phyloP scores from a whole-genome alignment of 2,329 filamentous ascomycete species.

The Penicillium sp. region DNA sequence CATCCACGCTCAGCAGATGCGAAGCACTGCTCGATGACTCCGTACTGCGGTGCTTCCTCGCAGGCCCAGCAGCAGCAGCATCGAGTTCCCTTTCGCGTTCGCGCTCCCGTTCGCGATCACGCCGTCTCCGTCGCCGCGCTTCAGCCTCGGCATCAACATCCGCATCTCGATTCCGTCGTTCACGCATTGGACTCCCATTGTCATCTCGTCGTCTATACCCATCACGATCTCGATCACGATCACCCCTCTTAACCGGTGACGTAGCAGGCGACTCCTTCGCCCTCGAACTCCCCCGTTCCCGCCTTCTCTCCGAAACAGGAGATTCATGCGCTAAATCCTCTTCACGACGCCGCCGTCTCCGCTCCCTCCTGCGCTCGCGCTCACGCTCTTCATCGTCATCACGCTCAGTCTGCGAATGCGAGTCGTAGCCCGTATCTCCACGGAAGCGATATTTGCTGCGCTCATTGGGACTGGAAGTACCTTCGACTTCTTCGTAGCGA shows the following conservation, averaged over 20 bases:
- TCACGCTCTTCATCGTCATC: slow-evolving; percentile 23
- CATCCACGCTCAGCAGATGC: slow-evolving; percentile 53
- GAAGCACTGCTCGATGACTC: slow-evolving; percentile 47
- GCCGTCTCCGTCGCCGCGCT: slow-evolving; percentile 29
- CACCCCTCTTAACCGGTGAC: slow-evolving; percentile 38
- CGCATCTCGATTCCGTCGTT: slow-evolving; percentile 20
- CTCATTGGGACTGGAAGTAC: slow-evolving; percentile 18
- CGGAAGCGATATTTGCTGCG: slow-evolving; percentile 24
- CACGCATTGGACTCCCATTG: slow-evolving; percentile 30
- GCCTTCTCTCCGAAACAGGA: slow-evolving; percentile 16
- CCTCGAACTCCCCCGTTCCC: slow-evolving; percentile 28
- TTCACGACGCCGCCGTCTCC: slow-evolving; percentile 20
- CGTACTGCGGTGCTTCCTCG: slow-evolving; percentile 42
- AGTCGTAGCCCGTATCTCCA: slow-evolving; percentile 25
- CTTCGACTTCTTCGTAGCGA: slow-evolving; percentile 18
- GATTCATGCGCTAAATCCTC: slow-evolving; percentile 25
- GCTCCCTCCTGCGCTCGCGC: slow-evolving; percentile 2
- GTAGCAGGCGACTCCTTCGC: slow-evolving; percentile 40
- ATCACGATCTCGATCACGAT: slow-evolving; percentile 36
- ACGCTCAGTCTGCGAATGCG: slow-evolving; percentile 24
- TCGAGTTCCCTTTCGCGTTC: slow-evolving; percentile 12
- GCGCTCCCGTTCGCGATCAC: slow-evolving; percentile 22
- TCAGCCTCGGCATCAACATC: slow-evolving; percentile 26
- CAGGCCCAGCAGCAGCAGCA: slow-evolving; percentile 16
- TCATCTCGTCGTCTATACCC: slow-evolving; percentile 32